A percentile compares a stretch with the other conserved stretches of the same genome.
Evolutionary conservation across 257 asterid species (phyloP).

Genomic region (Oldenlandia corymbosa): DNA sequence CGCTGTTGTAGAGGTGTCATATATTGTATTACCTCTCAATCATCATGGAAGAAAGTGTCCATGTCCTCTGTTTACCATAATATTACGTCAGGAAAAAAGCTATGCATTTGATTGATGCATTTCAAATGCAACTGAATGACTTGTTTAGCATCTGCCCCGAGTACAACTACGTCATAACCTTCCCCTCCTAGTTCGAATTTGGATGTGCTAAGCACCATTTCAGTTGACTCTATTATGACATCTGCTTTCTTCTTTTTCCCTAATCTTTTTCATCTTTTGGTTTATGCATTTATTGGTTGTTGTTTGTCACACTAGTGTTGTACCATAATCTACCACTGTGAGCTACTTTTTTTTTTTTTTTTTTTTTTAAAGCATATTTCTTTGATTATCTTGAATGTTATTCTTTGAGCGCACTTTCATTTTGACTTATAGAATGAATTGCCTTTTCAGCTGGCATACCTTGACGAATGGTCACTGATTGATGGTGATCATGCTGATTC

Average conservation of each 20-base stretch:
- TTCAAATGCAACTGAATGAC: background rate
- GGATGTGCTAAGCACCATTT: background rate
- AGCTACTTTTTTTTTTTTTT: no score
- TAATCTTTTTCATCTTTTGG: background rate
- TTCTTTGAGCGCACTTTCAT: background rate
- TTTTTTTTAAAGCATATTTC: background rate
- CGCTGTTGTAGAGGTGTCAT: no score
- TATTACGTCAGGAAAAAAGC: background rate
- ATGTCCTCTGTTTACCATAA: background rate
- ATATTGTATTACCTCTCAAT: background rate
- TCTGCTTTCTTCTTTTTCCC: slow-evolving; percentile 5
- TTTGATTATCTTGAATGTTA: background rate
- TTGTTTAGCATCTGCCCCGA: background rate
- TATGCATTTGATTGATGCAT: background rate
- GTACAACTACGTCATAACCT: background rate
- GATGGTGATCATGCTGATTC: slow-evolving; percentile 62
- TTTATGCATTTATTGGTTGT: background rate
- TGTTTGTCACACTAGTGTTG: background rate
- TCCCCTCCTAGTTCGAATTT: background rate
- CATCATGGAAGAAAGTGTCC: background rate
- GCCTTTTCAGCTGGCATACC: slow-evolving; percentile 45
- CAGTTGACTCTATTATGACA: background rate
- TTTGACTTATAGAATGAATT: slow-evolving; percentile 14
- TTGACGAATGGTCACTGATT: slow-evolving; percentile 65
- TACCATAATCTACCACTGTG: background rate